phyloP scores from a whole-genome alignment of 129 eudicot species.

The Flaveria brownii region DNA sequence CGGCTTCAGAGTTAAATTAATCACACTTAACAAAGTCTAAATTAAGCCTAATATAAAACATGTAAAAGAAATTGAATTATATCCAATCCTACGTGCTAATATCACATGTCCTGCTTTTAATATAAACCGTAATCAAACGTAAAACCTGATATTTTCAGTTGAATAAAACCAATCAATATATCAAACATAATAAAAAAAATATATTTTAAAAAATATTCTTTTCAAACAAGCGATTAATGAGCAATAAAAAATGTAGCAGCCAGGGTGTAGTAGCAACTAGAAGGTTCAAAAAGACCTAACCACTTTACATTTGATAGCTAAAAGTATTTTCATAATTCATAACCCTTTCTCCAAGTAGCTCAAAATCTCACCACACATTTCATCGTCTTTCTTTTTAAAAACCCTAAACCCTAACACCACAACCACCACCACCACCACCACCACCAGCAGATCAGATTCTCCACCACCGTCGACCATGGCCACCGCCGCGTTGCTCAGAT shows the following conservation, averaged over 20 bases:
- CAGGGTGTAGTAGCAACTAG: background rate
- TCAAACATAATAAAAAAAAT: no score
- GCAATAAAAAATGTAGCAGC: no score
- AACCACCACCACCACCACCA: background rate
- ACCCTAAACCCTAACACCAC: slow-evolving; percentile 13
- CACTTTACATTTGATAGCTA: background rate
- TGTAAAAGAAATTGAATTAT: no score
- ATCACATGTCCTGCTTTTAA: no score
- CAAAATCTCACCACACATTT: slow-evolving; percentile 5
- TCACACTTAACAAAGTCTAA: no score
- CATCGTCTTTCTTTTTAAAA: background rate
- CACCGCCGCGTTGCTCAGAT: slow-evolving; percentile 58
- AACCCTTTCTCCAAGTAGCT: slow-evolving; percentile 7
- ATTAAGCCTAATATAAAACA: no score
- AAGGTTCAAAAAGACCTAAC: background rate
- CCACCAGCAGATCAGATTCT: background rate
- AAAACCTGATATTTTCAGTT: no score
- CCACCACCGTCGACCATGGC: slow-evolving; percentile 48
- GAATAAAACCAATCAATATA: no score
- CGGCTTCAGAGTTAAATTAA: no score
- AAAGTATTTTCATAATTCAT: background rate
- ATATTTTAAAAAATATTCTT: no score
- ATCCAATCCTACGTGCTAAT: no score
- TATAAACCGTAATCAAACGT: no score
- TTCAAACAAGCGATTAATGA: background rate